Evolutionary conservation across 1,284 basidiomycete species (phyloP).

Genomic region (Apiotrichum laibachii): DNA sequence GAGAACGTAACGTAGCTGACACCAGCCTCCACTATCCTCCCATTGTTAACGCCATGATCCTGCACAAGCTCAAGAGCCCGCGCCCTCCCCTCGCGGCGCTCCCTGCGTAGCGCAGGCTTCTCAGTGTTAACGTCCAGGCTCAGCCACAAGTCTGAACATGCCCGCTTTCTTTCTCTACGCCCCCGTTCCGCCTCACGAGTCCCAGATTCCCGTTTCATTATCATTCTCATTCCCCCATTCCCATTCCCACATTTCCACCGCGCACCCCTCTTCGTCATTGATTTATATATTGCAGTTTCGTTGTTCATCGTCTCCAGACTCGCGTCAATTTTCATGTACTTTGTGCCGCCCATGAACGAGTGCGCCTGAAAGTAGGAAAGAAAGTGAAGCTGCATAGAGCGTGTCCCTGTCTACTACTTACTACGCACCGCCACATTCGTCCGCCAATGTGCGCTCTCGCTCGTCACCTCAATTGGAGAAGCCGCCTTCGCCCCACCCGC

Average conservation of each 20-base stretch:
- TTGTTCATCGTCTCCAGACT: neutral
- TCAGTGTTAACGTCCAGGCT: neutral
- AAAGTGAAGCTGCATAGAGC: too few relatives aligned
- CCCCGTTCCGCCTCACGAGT: neutral
- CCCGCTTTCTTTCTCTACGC: neutral
- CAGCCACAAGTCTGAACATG: neutral
- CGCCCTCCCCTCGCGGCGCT: neutral
- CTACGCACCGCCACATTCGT: too few relatives aligned
- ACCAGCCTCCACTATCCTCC: conserved; percentile 11
- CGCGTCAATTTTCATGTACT: too few relatives aligned
- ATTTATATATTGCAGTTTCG: neutral
- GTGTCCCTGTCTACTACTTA: too few relatives aligned
- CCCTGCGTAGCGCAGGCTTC: neutral
- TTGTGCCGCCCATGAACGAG: too few relatives aligned
- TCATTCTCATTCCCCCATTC: neutral
- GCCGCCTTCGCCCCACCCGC: conserved; percentile 8
- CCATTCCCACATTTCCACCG: neutral
- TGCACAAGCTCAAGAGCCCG: conserved; percentile 4
- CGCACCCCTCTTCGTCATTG: neutral
- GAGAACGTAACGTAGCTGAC: neutral
- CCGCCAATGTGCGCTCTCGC: too few relatives aligned
- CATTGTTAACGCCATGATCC: conserved; percentile 8
- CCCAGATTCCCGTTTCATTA: neutral
- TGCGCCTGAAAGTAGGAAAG: too few relatives aligned
- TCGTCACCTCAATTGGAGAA: neutral